Evolutionary conservation across 1,139 yeast species (phyloP).

Genomic region (Yamadazyma songkhlaensis): DNA sequence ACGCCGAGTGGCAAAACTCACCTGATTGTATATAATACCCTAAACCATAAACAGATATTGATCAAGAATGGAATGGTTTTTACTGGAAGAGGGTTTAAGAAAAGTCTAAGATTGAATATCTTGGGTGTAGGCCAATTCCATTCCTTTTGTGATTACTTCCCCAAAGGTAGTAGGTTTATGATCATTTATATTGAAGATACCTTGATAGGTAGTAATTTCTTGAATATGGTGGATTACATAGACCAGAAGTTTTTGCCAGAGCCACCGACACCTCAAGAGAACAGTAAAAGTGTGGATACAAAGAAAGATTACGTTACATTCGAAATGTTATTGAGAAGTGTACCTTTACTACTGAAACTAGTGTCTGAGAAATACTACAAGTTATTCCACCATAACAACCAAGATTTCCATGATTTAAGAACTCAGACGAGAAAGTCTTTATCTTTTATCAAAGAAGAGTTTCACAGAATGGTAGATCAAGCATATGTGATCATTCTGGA

Average conservation of each 20-base stretch:
- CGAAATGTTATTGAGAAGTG: slow-evolving; percentile 43
- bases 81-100: slow-evolving; percentile 58
- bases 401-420: slow-evolving; percentile 30
- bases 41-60: slow-evolving; percentile 57
- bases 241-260: slow-evolving; percentile 9
- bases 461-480: slow-evolving; percentile 33
- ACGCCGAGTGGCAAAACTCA: slow-evolving; percentile 38
- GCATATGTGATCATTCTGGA: slow-evolving; percentile 41
- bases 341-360: slow-evolving; percentile 45
- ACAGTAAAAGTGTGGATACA: not conserved
- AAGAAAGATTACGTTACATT: slow-evolving; percentile 25
- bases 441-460: slow-evolving; percentile 28
- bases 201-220: slow-evolving; percentile 34
- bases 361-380: slow-evolving; percentile 46
- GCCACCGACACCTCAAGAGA: not conserved
- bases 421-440: slow-evolving; percentile 29
- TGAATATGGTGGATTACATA: slow-evolving; percentile 11
- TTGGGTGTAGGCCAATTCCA: slow-evolving; percentile 40
- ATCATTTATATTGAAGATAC: slow-evolving; percentile 53
- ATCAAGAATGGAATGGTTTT: slow-evolving; percentile 55
- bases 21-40: slow-evolving; percentile 51
- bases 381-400: slow-evolving; percentile 45
- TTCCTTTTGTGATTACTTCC: slow-evolving; percentile 46
- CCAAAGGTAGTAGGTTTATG: slow-evolving; percentile 49
- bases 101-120: slow-evolving; percentile 45